These are phyloP conservation scores for Diatrype stigma DNA, from an alignment of 2,329 filamentous ascomycete genomes.

Conservation along the genomic window DNA sequence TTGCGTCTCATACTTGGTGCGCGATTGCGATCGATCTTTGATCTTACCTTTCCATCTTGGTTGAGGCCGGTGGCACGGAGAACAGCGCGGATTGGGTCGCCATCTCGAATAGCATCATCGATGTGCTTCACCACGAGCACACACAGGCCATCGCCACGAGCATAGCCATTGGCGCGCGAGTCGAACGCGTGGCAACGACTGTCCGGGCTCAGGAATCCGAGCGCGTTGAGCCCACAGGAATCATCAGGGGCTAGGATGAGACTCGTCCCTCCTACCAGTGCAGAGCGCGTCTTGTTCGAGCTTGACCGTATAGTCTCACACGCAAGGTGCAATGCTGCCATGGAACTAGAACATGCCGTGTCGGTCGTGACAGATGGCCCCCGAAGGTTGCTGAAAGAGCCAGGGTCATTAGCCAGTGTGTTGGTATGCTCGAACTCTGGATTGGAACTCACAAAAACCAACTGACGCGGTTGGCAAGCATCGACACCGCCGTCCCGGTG, in stretches of 20 bases:
- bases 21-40: no score
- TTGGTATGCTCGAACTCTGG: no score
- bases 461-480: background rate
- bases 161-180: constrained; percentile 37
- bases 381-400: background rate
- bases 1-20: no score
- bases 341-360: background rate
- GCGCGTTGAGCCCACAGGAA: background rate
- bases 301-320: background rate
- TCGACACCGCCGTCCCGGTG: background rate
- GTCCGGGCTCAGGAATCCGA: constrained; percentile 4
- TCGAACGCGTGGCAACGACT: constrained; percentile 29
- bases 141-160: constrained; percentile 37
- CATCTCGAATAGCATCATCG: constrained; percentile 35
- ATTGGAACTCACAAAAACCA: background rate
- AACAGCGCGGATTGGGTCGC: constrained; percentile 31
- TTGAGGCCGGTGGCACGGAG: constrained; percentile 29
- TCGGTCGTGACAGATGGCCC: background rate
- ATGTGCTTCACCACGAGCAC: constrained; percentile 38
- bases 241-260: constrained; percentile 13
- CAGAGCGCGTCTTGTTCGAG: background rate
- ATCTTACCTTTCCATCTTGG: constrained; percentile 30
- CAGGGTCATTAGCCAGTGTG: no score
- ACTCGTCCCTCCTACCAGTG: background rate
- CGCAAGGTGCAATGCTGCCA: background rate